Conservation (phyloP, 2,329 filamentous ascomycete genomes). For the Teratosphaeria nubilosa region DNA sequence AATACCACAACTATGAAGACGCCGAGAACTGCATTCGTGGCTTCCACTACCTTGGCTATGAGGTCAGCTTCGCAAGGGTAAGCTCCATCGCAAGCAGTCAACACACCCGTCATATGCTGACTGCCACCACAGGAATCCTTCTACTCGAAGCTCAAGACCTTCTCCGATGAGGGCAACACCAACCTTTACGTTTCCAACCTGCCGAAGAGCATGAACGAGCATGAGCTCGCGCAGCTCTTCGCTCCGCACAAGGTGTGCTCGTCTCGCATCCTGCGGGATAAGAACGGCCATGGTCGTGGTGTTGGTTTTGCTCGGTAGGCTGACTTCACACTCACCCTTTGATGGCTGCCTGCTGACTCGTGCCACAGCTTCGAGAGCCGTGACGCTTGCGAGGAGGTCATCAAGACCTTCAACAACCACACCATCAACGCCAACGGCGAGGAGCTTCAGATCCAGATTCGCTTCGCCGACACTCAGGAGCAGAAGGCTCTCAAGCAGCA, state of each 20-base stretch:
- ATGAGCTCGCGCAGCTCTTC: constrained; percentile 70
- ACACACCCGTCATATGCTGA: constrained; percentile 22
- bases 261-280: constrained; percentile 88
- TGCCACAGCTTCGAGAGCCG: constrained; percentile 69
- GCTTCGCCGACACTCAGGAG: constrained; percentile 91
- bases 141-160: constrained; percentile 74
- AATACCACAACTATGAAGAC: constrained; percentile 77
- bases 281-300: constrained; percentile 80
- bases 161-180: constrained; percentile 79
- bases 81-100: constrained; percentile 21
- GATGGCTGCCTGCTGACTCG: constrained; percentile 11
- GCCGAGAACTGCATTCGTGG: constrained; percentile 94
- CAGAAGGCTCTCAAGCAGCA: constrained; percentile 96
- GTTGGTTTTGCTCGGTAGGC: constrained; percentile 91
- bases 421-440: constrained; percentile 51
- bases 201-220: constrained; percentile 82
- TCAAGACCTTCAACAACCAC: constrained; percentile 72
- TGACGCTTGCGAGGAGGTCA: constrained; percentile 81
- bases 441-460: constrained; percentile 79
- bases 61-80: constrained; percentile 93
- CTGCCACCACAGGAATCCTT: constrained; percentile 46
- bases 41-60: constrained; percentile 88
- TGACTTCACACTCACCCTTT: neutral
- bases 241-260: constrained; percentile 75
- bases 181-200: constrained; percentile 98